phyloP scores from a whole-genome alignment of 805 yeast species.

The Diddensiella caesifluorescens region DNA sequence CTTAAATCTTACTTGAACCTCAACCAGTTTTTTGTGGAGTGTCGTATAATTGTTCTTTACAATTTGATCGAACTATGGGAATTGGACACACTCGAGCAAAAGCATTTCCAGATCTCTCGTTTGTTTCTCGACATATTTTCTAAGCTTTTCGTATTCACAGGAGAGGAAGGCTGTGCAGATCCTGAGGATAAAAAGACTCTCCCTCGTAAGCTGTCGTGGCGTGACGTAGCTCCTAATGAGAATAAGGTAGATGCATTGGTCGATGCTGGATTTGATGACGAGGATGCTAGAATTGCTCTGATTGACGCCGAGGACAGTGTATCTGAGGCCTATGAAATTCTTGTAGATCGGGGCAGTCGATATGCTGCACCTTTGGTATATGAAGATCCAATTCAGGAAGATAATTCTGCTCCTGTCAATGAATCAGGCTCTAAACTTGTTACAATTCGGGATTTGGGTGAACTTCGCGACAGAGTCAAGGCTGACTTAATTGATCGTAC shows the following conservation, averaged over 20 bases:
- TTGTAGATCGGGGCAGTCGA: too few species aligned
- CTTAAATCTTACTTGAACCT: conserved; percentile 26
- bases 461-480: conserved; percentile 21
- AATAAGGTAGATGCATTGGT: conserved; percentile 23
- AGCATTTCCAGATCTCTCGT: conserved; percentile 14
- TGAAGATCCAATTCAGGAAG: too few species aligned
- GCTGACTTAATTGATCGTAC: conserved; percentile 18
- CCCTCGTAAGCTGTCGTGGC: conserved; percentile 23
- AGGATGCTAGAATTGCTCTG: conserved; percentile 8
- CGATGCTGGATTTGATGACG: conserved; percentile 16
- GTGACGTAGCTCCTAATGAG: conserved; percentile 25
- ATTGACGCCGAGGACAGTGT: conserved; percentile 9
- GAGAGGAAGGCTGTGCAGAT: conserved; percentile 14
- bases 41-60: conserved; percentile 24
- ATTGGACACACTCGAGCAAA: conserved; percentile 12
- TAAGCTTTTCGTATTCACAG: conserved; percentile 16
- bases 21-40: conserved; percentile 30
- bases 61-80: conserved; percentile 18
- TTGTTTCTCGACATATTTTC: conserved; percentile 18
- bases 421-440: conserved; percentile 16
- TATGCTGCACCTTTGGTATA: too few species aligned
- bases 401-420: conserved; percentile 19
- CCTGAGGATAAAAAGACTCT: conserved; percentile 11
- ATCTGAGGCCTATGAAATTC: conserved; percentile 9
- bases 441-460: conserved; percentile 21